Evolutionary conservation across 78 protist species (phyloP).

Genomic region (Dictyostelium discoideum): DNA sequence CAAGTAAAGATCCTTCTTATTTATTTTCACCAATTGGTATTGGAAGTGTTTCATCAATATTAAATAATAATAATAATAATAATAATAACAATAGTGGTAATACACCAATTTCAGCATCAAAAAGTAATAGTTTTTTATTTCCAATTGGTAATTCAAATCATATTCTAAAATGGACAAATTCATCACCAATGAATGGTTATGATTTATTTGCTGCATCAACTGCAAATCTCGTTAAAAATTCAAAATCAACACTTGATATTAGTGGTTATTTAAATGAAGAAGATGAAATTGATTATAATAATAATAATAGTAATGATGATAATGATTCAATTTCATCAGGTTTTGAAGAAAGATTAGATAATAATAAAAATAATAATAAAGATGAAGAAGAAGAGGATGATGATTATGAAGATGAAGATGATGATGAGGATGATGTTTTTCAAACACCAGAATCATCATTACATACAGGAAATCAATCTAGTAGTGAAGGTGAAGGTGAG

Average conservation of each 20-base stretch:
- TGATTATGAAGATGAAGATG: not conserved
- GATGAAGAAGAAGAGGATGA: not conserved
- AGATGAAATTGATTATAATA: not conserved
- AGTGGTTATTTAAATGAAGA: not conserved
- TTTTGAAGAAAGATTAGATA: not conserved
- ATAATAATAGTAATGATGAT: not conserved
- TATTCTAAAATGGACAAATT: constrained; percentile 56
- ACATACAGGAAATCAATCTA: not conserved
- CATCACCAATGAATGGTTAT: constrained; percentile 26
- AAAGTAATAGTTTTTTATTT: constrained; percentile 24
- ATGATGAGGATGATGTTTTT: constrained; percentile 25
- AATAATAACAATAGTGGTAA: not conserved
- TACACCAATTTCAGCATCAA: constrained; percentile 25
- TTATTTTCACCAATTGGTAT: constrained; percentile 9
- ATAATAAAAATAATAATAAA: not conserved
- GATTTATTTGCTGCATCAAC: constrained; percentile 39
- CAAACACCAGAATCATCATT: constrained; percentile 67
- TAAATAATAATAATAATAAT: not conserved
- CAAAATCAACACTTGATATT: constrained; percentile 55
- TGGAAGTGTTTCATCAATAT: not conserved
- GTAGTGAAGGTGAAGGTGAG: not conserved
- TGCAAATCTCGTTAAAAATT: constrained; percentile 6
- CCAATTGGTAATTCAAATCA: constrained; percentile 23
- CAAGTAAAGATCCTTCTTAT: not conserved
- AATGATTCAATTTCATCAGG: not conserved